Evolutionary conservation across 2,329 filamentous ascomycete genomes (phyloP).

Genomic region (Sclerotinia subarctica): DNA sequence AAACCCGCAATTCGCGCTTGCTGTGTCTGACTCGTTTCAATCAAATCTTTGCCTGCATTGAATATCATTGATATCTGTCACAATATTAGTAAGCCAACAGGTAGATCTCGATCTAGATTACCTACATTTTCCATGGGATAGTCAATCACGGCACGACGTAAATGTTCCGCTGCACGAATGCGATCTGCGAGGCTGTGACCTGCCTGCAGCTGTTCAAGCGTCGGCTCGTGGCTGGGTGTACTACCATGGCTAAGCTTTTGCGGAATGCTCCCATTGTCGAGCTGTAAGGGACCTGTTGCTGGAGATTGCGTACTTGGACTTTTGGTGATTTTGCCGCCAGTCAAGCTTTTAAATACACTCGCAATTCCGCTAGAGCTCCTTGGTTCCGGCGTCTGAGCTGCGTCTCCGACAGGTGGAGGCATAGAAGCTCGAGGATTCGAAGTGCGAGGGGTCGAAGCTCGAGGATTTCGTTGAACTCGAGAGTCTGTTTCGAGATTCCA

Average conservation of each 20-base stretch:
- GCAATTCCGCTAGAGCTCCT: constrained; percentile 56
- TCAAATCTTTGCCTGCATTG: constrained; percentile 63
- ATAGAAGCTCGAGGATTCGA: constrained; percentile 45
- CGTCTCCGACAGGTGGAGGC: constrained; percentile 59
- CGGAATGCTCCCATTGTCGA: constrained; percentile 43
- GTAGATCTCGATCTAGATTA: background rate
- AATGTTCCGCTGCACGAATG: constrained; percentile 54
- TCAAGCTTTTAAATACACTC: constrained; percentile 61
- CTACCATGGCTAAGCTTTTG: constrained; percentile 43
- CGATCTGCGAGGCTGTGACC: constrained; percentile 51
- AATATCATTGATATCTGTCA: constrained; percentile 49
- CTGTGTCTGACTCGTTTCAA: constrained; percentile 53
- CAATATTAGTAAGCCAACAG: background rate
- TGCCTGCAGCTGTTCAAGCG: constrained; percentile 53
- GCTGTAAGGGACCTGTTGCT: constrained; percentile 42
- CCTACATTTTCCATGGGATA: constrained; percentile 48
- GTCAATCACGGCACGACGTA: constrained; percentile 55
- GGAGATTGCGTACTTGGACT: constrained; percentile 43
- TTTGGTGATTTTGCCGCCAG: constrained; percentile 52
- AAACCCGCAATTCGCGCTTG: constrained; percentile 59
- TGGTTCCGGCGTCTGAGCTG: constrained; percentile 52
- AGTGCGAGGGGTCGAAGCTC: constrained; percentile 23
- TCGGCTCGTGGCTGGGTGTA: constrained; percentile 51
- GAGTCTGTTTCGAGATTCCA: constrained; percentile 11
- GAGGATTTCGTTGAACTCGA: constrained; percentile 18